Conservation (phyloP, 73 alveolate genomes). For the Paramecium sexaurelia region DNA sequence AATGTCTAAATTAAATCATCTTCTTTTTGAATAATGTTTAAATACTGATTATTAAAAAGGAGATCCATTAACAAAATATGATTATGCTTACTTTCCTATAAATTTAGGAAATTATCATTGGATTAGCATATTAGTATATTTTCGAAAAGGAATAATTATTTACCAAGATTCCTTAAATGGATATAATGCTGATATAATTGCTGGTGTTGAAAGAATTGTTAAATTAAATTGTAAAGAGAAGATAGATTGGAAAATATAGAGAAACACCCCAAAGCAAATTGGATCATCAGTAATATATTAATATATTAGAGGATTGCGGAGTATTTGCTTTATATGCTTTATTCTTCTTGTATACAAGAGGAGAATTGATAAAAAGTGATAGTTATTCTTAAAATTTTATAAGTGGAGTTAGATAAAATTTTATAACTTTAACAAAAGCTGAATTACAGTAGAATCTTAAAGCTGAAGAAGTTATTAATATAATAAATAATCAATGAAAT, state of each 20-base stretch:
- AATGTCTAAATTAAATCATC: not conserved
- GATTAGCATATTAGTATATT: not conserved
- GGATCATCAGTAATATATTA: not conserved
- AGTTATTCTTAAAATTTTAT: not conserved
- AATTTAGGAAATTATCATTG: not conserved
- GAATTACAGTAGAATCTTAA: not conserved
- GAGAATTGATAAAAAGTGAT: not conserved
- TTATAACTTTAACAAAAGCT: not conserved
- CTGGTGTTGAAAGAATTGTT: not conserved
- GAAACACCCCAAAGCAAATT: not conserved
- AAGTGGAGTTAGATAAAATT: not conserved
- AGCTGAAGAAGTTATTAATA: not conserved
- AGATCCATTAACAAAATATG: not conserved
- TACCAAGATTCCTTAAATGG: not conserved
- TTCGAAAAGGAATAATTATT: not conserved
- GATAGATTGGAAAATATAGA: not conserved
- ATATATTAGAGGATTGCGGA: not conserved
- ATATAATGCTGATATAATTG: not conserved
- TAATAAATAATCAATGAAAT: not conserved
- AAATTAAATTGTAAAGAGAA: not conserved
- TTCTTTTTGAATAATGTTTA: not conserved
- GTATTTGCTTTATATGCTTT: not conserved
- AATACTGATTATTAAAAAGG: not conserved
- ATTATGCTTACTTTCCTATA: not conserved
- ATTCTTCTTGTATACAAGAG: not conserved